Conservation (phyloP, 495 filamentous ascomycete species). For the Parmelia sp. region DNA sequence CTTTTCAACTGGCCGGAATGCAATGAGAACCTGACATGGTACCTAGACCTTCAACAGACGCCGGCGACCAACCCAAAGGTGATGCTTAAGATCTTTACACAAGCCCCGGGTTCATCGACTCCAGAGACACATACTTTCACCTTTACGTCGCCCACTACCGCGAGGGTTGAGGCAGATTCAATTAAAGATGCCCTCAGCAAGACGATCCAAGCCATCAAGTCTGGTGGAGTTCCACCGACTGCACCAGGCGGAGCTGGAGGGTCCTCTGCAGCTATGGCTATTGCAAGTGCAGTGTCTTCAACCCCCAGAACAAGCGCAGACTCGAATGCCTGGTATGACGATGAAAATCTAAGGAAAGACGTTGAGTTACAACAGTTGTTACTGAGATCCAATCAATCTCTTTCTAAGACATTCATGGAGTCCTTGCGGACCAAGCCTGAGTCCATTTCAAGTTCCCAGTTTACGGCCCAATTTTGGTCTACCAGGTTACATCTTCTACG, state of each 20-base stretch:
- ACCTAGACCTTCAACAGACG: slow-evolving; percentile 80
- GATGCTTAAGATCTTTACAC: slow-evolving; percentile 80
- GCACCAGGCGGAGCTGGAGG: slow-evolving; percentile 39
- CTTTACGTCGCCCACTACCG: slow-evolving; percentile 71
- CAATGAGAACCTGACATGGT: slow-evolving; percentile 6
- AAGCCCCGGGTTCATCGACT: slow-evolving; percentile 48
- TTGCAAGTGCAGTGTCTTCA: slow-evolving; percentile 49
- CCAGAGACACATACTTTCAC: slow-evolving; percentile 72
- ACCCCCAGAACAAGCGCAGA: slow-evolving; percentile 29
- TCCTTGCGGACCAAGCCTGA: slow-evolving; percentile 71
- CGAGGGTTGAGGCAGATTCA: slow-evolving; percentile 73
- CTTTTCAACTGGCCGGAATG: slow-evolving; percentile 1
- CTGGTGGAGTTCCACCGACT: slow-evolving; percentile 38
- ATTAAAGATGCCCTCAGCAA: slow-evolving; percentile 77
- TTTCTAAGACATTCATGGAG: slow-evolving; percentile 77
- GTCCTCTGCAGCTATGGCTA: slow-evolving; percentile 50
- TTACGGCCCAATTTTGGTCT: slow-evolving; percentile 90
- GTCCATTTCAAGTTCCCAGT: slow-evolving; percentile 65
- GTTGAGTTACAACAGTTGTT: slow-evolving; percentile 78
- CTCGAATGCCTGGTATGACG: slow-evolving; percentile 64
- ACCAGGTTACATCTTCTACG: slow-evolving; percentile 75
- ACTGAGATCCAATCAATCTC: slow-evolving; percentile 62
- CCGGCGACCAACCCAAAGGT: slow-evolving; percentile 75
- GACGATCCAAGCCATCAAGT: slow-evolving; percentile 63
- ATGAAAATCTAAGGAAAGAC: slow-evolving; percentile 63